Evolutionary conservation across 2,329 filamentous ascomycete genomes (phyloP).

Genomic region (Aspergillus spinulosporus): DNA sequence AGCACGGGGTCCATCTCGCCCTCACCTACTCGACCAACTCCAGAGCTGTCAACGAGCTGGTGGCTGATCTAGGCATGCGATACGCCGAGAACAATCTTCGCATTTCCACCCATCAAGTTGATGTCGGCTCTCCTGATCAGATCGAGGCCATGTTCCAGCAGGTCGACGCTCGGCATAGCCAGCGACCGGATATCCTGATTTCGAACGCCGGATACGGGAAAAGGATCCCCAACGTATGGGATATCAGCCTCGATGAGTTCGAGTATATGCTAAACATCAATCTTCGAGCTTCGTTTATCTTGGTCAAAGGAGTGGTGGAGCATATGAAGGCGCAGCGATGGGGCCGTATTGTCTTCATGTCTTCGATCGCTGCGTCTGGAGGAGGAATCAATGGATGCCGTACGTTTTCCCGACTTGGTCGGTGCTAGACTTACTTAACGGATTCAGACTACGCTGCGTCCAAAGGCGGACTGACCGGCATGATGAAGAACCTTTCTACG

Average conservation of each 20-base stretch:
- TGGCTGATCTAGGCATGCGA: conserved; percentile 42
- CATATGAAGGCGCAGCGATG: conserved; percentile 61
- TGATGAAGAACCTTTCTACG: conserved; percentile 65
- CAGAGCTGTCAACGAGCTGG: conserved; percentile 48
- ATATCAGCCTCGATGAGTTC: conserved; percentile 65
- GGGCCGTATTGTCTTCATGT: conserved; percentile 66
- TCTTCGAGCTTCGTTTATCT: conserved; percentile 61
- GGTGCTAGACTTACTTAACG: neutral
- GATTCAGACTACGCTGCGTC: conserved; percentile 54
- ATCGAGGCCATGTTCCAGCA: conserved; percentile 57
- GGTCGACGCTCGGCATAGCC: conserved; percentile 54
- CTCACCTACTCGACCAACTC: conserved; percentile 60
- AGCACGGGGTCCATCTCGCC: conserved; percentile 55
- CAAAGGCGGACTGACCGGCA: conserved; percentile 62
- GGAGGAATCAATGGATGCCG: conserved; percentile 65
- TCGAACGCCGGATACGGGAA: conserved; percentile 68
- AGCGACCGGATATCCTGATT: conserved; percentile 63
- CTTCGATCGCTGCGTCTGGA: conserved; percentile 63
- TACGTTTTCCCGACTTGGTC: conserved; percentile 26
- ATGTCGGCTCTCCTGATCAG: conserved; percentile 56
- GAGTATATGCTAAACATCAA: conserved; percentile 65
- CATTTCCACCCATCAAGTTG: conserved; percentile 60
- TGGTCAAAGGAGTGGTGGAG: conserved; percentile 61
- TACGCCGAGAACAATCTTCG: conserved; percentile 31
- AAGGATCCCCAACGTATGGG: conserved; percentile 56